These are phyloP conservation scores for Mortierella sp. DNA, from an alignment of 371 early-diverging fungal genomes.

Conservation along the genomic window DNA sequence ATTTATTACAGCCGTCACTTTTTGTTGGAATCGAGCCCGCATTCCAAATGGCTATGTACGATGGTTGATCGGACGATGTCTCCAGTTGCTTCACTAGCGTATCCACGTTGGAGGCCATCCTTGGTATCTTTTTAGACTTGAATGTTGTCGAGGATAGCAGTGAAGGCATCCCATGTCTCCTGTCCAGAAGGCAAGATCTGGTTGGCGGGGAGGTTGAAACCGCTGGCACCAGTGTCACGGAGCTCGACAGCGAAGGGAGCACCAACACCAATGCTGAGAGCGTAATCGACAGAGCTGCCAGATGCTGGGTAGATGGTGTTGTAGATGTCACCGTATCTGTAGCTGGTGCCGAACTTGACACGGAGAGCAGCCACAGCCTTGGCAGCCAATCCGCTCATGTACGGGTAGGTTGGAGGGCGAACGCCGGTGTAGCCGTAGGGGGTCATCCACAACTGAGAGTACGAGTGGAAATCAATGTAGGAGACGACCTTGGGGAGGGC, in stretches of 20 bases:
- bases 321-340: conserved; percentile 56
- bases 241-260: conserved; percentile 65
- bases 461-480: conserved; percentile 52
- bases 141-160: conserved; percentile 36
- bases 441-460: conserved; percentile 52
- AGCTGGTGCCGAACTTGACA: conserved; percentile 22
- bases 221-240: conserved; percentile 59
- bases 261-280: conserved; percentile 54
- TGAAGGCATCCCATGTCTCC: conserved; percentile 55
- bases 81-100: conserved; percentile 11
- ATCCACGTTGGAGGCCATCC: too few species aligned
- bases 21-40: conserved; percentile 9
- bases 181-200: conserved; percentile 61
- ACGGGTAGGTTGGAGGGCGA: conserved; percentile 34
- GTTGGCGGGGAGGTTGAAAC: conserved; percentile 59
- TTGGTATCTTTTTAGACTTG: conserved; percentile 15
- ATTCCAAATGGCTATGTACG: not conserved
- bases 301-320: conserved; percentile 59
- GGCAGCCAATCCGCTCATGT: conserved; percentile 34
- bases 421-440: conserved; percentile 48
- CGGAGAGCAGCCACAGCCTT: conserved; percentile 32
- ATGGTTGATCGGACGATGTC: too few species aligned
- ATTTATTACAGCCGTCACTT: conserved; percentile 6
- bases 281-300: conserved; percentile 59
- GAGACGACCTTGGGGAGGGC: conserved; percentile 55